Conservation (phyloP, 768 basidiomycete species). For the Agrocybe praecox region DNA sequence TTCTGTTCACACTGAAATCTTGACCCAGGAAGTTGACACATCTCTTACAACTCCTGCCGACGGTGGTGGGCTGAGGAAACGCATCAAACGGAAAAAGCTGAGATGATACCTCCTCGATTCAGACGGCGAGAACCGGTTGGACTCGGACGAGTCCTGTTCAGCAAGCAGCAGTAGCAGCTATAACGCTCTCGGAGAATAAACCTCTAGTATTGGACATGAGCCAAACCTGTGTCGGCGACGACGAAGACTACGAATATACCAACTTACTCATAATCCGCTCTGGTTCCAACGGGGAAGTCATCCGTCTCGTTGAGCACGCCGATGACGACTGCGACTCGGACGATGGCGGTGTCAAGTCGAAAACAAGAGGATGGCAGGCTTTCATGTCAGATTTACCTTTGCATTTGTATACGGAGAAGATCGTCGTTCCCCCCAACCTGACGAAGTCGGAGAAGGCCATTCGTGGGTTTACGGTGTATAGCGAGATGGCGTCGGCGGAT, state of each 20-base stretch:
- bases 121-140: constrained; percentile 33
- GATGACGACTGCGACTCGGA: not conserved
- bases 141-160: not conserved
- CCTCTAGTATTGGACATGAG: not conserved
- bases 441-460: not conserved
- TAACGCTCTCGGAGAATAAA: not conserved
- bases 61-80: constrained; percentile 22
- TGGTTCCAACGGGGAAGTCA: constrained; percentile 3
- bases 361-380: constrained; percentile 13
- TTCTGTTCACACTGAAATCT: constrained; percentile 1
- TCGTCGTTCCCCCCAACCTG: constrained; percentile 3
- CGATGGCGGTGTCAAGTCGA: not conserved
- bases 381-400: constrained; percentile 24
- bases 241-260: not conserved
- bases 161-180: not conserved
- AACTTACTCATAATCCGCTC: not conserved
- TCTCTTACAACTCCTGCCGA: constrained; percentile 7
- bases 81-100: not conserved
- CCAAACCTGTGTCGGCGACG: not conserved
- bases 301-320: constrained; percentile 1
- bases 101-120: constrained; percentile 45
- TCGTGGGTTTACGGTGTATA: constrained; percentile 44
- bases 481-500: constrained; percentile 50
- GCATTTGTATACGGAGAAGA: constrained; percentile 45
- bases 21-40: not conserved